These are phyloP conservation scores for Aspergillus sergii DNA, from an alignment of 2,329 filamentous ascomycete species.

Conservation along the genomic window DNA sequence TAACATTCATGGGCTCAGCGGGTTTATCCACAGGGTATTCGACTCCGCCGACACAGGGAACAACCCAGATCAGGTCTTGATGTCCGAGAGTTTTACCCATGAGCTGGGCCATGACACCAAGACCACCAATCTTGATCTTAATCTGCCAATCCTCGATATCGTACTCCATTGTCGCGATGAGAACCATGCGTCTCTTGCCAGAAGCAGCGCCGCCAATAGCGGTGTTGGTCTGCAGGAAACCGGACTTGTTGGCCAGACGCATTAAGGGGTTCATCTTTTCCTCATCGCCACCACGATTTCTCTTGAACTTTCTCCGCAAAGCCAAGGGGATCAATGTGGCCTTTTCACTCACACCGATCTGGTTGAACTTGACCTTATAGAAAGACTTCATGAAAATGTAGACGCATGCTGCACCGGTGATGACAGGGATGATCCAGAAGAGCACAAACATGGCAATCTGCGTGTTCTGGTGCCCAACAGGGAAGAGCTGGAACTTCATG, in stretches of 20 bases:
- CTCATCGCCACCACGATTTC: conserved; percentile 31
- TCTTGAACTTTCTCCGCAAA: conserved; percentile 35
- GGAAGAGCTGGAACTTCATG: conserved; percentile 55
- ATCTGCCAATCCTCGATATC: conserved; percentile 71
- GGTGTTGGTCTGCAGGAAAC: conserved; percentile 41
- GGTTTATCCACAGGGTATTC: conserved; percentile 63
- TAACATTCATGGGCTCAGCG: conserved; percentile 64
- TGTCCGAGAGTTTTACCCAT: conserved; percentile 69
- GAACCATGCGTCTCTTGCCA: conserved; percentile 52
- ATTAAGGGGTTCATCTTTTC: conserved; percentile 39
- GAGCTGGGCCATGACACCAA: conserved; percentile 70
- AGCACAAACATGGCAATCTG: conserved; percentile 58
- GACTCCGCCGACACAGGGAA: conserved; percentile 64
- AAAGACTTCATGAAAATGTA: conserved; percentile 64
- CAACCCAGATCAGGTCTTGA: conserved; percentile 68
- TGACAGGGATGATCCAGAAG: conserved; percentile 56
- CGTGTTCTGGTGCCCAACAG: conserved; percentile 26
- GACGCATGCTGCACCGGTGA: conserved; percentile 53
- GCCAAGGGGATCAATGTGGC: conserved; percentile 42
- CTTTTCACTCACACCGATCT: conserved; percentile 58
- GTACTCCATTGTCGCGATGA: conserved; percentile 73
- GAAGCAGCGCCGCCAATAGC: conserved; percentile 35
- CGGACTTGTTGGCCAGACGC: conserved; percentile 38
- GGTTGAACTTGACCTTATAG: conserved; percentile 66
- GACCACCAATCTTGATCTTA: conserved; percentile 71